Percentiles rank a stretch among this genome's conserved stretches.
Conservation (phyloP, 2,329 filamentous ascomycete species). For the Lasiodiplodia gonubiensis region DNA sequence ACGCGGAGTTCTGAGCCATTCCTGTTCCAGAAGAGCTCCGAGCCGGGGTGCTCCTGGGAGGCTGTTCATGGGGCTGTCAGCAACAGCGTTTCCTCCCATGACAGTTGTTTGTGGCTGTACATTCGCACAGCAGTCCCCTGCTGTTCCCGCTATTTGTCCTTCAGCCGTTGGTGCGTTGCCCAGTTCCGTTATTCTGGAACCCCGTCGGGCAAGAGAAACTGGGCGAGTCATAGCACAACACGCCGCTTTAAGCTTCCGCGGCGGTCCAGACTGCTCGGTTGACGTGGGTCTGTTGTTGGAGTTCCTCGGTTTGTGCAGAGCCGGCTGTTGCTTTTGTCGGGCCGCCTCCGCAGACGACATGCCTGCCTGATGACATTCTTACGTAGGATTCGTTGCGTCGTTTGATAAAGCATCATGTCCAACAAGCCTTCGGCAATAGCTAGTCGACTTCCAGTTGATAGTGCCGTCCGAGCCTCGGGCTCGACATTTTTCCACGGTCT, state of each 20-base stretch:
- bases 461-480: background rate
- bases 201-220: background rate
- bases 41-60: background rate
- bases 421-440: background rate
- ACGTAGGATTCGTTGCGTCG: background rate
- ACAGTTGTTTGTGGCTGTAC: no score
- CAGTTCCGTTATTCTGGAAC: background rate
- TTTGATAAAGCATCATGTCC: background rate
- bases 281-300: background rate
- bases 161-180: background rate
- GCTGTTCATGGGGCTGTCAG: background rate
- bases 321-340: background rate
- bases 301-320: slow-evolving; percentile 7
- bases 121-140: no score
- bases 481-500: slow-evolving; percentile 8
- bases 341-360: slow-evolving; percentile 4
- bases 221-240: slow-evolving; percentile 14
- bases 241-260: slow-evolving; percentile 7
- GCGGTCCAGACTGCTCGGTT: slow-evolving; percentile 17
- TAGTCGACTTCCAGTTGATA: background rate
- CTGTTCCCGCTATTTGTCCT: background rate
- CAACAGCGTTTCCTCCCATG: background rate
- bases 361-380: background rate
- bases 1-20: slow-evolving; percentile 11
- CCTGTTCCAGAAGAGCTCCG: background rate